These are phyloP conservation scores for Fusarium mangiferae DNA, from an alignment of 2,329 filamentous ascomycete species.

Conservation along the genomic window DNA sequence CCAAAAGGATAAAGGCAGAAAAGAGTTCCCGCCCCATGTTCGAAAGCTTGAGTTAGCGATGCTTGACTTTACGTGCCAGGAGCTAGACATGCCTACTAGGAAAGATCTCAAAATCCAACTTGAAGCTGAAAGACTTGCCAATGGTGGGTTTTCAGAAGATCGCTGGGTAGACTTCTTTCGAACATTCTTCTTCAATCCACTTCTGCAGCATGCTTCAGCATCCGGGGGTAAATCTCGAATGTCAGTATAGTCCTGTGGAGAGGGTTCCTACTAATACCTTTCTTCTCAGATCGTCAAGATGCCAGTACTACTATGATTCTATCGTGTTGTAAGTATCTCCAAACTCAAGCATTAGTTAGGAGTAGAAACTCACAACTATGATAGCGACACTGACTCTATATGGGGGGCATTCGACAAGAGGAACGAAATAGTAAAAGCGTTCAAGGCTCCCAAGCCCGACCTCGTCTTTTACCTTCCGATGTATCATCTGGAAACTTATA, in stretches of 20 bases:
- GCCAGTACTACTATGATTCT: background rate
- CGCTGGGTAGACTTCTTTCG: background rate
- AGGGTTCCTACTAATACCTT: fast-evolving
- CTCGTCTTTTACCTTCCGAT: background rate
- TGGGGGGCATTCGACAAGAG: background rate
- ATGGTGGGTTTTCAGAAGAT: background rate
- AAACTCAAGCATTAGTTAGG: no score
- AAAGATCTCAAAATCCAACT: background rate
- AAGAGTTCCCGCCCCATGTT: background rate
- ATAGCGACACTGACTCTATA: no score
- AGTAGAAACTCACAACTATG: background rate
- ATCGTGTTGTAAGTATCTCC: background rate
- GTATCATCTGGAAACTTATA: background rate
- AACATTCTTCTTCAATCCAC: background rate
- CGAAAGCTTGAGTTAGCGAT: background rate
- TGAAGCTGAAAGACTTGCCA: background rate
- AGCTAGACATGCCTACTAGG: fast-evolving
- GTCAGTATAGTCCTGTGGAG: background rate
- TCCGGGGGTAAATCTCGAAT: fast-evolving
- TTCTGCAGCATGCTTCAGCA: fast-evolving
- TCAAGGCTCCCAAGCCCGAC: background rate
- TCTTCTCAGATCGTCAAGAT: background rate
- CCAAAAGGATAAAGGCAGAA: no score
- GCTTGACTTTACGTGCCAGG: background rate
- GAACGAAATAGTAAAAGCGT: fast-evolving